Base-by-base conservation (phyloP, 179 eudicot genomes). In the Beta macrorhiza region DNA sequence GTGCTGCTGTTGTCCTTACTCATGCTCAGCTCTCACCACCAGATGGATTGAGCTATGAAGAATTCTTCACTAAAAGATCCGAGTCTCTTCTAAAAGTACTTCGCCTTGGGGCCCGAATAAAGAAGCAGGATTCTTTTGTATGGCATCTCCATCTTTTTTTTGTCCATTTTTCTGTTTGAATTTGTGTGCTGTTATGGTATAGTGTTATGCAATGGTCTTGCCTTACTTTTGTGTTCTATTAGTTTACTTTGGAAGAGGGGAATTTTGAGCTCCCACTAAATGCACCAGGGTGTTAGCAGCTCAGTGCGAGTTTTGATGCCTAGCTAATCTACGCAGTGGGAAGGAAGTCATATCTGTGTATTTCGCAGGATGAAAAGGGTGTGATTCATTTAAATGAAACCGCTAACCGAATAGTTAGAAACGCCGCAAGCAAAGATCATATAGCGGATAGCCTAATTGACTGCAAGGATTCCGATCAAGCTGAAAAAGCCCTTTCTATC, bases 1-100 rank as follows among this genome's bases (percentile, higher is more conserved):
- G 93, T 85, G 97, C 97, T 80, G 70, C 89, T 76, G 85, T 97
- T 58, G 95, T 97, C 84, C 91, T 97, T 51, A 93, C 97, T 71
- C 99, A 97, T 92, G 99, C 98, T 81, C 99, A 94, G 81, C 91
- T 97, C 78, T 91, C 98, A 17, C 99, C 99, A 55, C 98, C 99
- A 0, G 99, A 97, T 91, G 93, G 90, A 63, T 92, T 97, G 89
- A 89, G 89, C 68, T 97, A 94, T 79, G 98, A 92, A 68, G 99
- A 94, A 12, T 97, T 94, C 80, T 81, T 94, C 47, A 53, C 86
- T 64, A 92, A 82, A 87, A 90, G 99, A 90, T 95, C 99, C 2
- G 94, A 95, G 78, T 91, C 98, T 80, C 85, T 97, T 75, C 78
- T 93, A 75, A 92, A 93, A 88, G 90, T 93, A 84, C 92, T 97